A percentile compares a stretch with the other conserved stretches of the same genome.
phyloP scores from a whole-genome alignment of 257 asterid genomes.

The Paulownia fortunei region DNA sequence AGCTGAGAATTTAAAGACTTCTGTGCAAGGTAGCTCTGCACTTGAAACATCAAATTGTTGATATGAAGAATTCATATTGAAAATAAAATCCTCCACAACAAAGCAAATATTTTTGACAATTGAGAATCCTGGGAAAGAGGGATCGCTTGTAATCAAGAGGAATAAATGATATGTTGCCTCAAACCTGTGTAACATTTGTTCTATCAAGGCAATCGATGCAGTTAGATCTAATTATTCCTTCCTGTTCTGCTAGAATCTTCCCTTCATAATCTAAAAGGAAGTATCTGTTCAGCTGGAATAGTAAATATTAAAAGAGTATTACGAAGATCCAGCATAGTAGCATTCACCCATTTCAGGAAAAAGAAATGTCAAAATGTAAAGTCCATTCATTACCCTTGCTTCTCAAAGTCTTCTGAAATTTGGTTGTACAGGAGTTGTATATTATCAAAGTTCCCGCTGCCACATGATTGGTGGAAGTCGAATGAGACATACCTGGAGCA shows the following conservation, averaged over 20 bases:
- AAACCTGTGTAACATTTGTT: constrained; percentile 97
- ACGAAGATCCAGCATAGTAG: constrained; percentile 51
- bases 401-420: constrained; percentile 76
- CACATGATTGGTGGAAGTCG: constrained; percentile 91
- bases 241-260: constrained; percentile 72
- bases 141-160: constrained; percentile 26
- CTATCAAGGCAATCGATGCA: constrained; percentile 98
- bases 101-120: not conserved
- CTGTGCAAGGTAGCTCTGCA: constrained; percentile 92
- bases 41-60: constrained; percentile 34
- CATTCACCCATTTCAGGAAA: constrained; percentile 38
- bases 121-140: constrained; percentile 10
- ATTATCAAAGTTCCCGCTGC: constrained; percentile 81
- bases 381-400: constrained; percentile 75
- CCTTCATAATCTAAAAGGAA: constrained; percentile 82
- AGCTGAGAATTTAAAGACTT: constrained; percentile 81
- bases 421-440: constrained; percentile 75
- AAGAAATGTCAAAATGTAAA: constrained; percentile 9
- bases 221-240: constrained; percentile 83
- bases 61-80: constrained; percentile 9
- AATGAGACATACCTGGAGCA: constrained; percentile 80
- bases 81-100: not conserved
- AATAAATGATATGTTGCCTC: constrained; percentile 40
- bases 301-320: constrained; percentile 62
- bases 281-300: constrained; percentile 97